phyloP scores from a whole-genome alignment of 176 grass and related monocot genomes.

The Aegilops bicornis region DNA sequence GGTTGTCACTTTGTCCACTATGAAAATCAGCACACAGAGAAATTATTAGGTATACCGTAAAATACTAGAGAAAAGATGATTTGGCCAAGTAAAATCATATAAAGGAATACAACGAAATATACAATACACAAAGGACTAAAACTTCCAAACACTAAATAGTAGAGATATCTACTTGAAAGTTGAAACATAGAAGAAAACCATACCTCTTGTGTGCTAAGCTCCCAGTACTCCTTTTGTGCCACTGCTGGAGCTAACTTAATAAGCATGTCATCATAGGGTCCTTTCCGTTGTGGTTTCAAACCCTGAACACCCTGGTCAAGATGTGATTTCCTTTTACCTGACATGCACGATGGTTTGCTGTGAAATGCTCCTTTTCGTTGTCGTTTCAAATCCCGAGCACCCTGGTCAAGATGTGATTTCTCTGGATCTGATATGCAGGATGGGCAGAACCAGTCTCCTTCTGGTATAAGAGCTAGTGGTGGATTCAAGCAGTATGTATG shows the following conservation, averaged over 20 bases:
- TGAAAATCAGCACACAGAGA: conserved; percentile 16
- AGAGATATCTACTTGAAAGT: conserved; percentile 8
- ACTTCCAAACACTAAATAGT: not conserved
- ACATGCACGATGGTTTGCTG: conserved; percentile 29
- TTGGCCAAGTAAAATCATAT: not conserved
- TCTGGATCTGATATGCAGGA: not conserved
- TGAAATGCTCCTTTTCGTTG: not conserved
- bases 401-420: conserved; percentile 25
- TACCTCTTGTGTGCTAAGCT: conserved; percentile 78
- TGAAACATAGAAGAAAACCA: conserved; percentile 30
- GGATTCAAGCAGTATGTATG: conserved; percentile 94
- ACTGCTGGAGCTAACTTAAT: conserved; percentile 63
- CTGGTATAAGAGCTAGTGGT: conserved; percentile 81
- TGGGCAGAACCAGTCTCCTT: conserved; percentile 94
- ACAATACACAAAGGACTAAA: not conserved
- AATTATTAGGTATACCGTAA: conserved; percentile 5
- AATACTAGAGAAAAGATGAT: not conserved
- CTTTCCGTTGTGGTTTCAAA: conserved; percentile 51
- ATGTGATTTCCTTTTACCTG: conserved; percentile 39
- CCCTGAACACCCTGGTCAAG: conserved; percentile 24
- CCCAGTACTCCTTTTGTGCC: conserved; percentile 95
- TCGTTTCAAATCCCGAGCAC: not conserved
- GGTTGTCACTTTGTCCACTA: conserved; percentile 20
- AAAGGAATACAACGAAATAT: not conserved
- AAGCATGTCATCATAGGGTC: conserved; percentile 55